phyloP scores from a whole-genome alignment of 352 stramenopile species.

The Globisporangium cylindrosporum region DNA sequence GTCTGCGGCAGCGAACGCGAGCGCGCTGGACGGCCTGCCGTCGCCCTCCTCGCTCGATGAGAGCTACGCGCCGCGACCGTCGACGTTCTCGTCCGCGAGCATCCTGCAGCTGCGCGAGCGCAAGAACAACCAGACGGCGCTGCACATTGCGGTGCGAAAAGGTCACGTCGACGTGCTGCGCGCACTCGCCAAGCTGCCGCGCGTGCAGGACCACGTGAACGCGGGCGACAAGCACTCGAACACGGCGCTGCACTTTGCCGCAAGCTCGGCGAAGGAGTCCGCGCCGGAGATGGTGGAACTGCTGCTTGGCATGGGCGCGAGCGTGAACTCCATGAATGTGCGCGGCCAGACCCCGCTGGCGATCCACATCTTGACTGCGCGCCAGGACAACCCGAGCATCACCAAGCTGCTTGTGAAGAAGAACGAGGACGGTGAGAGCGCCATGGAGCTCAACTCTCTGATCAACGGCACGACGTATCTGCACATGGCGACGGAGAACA shows the following conservation, averaged over 20 bases:
- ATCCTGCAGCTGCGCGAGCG: constrained; percentile 76
- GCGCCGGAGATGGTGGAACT: constrained; percentile 67
- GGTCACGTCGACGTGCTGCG: constrained; percentile 77
- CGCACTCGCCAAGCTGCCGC: constrained; percentile 75
- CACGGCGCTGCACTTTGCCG: constrained; percentile 81
- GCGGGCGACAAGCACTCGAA: constrained; percentile 74
- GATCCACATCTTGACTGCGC: constrained; percentile 81
- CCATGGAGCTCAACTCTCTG: constrained; percentile 53
- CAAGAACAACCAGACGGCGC: constrained; percentile 84
- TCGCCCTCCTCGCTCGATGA: constrained; percentile 35
- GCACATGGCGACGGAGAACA: constrained; percentile 76
- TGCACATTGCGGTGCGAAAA: constrained; percentile 84
- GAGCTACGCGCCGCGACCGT: constrained; percentile 27
- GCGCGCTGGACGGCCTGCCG: neutral
- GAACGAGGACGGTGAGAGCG: constrained; percentile 9
- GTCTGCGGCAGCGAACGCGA: constrained; percentile 7
- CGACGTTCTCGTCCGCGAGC: constrained; percentile 35
- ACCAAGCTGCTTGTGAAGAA: constrained; percentile 51
- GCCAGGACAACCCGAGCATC: constrained; percentile 56
- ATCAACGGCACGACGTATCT: constrained; percentile 80
- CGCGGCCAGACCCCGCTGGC: constrained; percentile 80
- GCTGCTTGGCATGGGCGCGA: constrained; percentile 64
- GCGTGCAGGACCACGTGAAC: constrained; percentile 69
- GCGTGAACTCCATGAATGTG: constrained; percentile 62
- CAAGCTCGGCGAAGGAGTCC: constrained; percentile 52